These are phyloP conservation scores for Epichloe scottii DNA, from an alignment of 2,329 filamentous ascomycete species.

Conservation along the genomic window DNA sequence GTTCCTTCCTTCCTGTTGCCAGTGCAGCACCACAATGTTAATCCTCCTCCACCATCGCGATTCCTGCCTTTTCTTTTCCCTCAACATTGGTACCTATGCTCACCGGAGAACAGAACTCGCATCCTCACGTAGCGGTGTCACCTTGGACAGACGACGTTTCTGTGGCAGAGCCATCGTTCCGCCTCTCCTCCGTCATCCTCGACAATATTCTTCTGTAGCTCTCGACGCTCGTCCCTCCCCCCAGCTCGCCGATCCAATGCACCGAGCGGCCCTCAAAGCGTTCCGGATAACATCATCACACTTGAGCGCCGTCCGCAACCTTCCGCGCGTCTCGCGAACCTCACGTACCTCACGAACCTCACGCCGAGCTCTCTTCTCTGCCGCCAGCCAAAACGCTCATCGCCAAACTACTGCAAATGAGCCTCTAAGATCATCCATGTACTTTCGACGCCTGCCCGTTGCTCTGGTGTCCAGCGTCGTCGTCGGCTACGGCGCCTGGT, in stretches of 20 bases:
- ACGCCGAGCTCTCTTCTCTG: slow-evolving; percentile 28
- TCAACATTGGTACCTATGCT: not conserved
- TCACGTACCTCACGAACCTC: slow-evolving; percentile 13
- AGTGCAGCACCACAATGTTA: not conserved
- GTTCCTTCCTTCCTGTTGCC: too few species aligned
- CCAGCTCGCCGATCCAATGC: slow-evolving; percentile 41
- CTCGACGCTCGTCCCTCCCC: not conserved
- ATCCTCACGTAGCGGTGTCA: not conserved
- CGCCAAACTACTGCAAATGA: slow-evolving; percentile 30
- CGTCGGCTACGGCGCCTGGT: slow-evolving; percentile 67
- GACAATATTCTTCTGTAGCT: not conserved
- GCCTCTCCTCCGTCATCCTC: not conserved
- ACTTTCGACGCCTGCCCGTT: slow-evolving; percentile 53
- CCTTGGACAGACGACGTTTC: not conserved
- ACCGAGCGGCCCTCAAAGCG: slow-evolving; percentile 56
- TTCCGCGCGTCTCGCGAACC: slow-evolving; percentile 29
- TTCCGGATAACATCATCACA: slow-evolving; percentile 56
- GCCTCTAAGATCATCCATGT: slow-evolving; percentile 59
- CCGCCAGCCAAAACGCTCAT: slow-evolving; percentile 10
- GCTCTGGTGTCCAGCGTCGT: slow-evolving; percentile 54
- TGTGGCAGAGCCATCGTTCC: not conserved
- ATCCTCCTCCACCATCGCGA: too few species aligned
- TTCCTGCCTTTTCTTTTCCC: not conserved
- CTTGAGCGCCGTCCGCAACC: slow-evolving; percentile 47
- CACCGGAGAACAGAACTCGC: not conserved